Evolutionary conservation across 1,139 yeast genomes (phyloP), one percentile per base, ranked within the genome.

Genomic region (Geotrichum histeridarum): DNA sequence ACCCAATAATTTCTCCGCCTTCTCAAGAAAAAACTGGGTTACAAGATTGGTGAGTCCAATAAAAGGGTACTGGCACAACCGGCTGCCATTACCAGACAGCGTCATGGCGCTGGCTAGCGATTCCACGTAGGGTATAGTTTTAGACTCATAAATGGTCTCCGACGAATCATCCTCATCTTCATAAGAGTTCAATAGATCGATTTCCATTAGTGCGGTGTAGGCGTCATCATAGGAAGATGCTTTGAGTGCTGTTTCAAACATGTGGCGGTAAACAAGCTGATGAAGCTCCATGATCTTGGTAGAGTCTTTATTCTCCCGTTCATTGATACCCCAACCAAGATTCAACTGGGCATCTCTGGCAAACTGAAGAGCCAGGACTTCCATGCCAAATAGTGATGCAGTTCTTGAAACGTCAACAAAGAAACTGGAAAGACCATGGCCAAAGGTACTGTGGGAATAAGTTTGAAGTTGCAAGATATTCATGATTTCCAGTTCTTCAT

Each of bases 301-400:
- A 6, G 42, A 32, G 14, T 48, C 45, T 17, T 42, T 42, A 17
- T 47, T 30, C 8, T 22, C 48, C 5, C 30, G 31, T 8, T 42
- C 54, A 15, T 22, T 11, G 18, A 37, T 27, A 12, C 42, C 49
- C 39, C 51, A 33, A 39, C 46, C 11, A 15, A 57, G 48, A 38
- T 47, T 50, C 3, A 46, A 48, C 18, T 49, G 51, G 4, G 61
- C 59, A 30, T 51, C 53, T 42, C 56, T 53, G 4, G 58, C 58
- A 22, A 59, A 48, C 51, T 48, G 45, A 2, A 60, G 51, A 1
- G 62, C 59, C 7, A 51, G 71, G 22, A 83, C 70, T 58, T 82
- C 79, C 63, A 84, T 89, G 58, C 74, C 63, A 46, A 42, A 45
- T 8, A 67, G 59, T 8, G 51, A 49, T 14, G 59, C 58, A n/a